A percentile compares a stretch with the other conserved stretches of the same genome.
phyloP scores from a whole-genome alignment of 208 protist genomes.

The Naegleria fowleri region DNA sequence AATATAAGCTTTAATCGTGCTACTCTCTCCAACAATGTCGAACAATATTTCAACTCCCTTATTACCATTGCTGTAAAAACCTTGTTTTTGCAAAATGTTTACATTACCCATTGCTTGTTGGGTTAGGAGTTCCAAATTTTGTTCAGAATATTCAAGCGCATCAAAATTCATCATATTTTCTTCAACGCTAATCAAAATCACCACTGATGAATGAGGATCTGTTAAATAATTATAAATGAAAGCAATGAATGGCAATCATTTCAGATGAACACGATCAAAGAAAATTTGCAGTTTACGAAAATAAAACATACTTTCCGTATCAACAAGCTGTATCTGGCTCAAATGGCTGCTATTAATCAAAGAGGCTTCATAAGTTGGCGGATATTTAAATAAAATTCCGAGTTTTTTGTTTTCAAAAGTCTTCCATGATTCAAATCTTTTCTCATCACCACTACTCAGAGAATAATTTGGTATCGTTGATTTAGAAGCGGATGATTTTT shows the following conservation, averaged over 20 bases:
- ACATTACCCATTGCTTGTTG: neutral
- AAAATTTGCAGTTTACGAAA: too few relatives aligned
- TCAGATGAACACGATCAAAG: too few relatives aligned
- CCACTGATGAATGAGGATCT: neutral
- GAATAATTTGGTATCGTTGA: too few relatives aligned
- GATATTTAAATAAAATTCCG: constrained; percentile 5
- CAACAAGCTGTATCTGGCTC: neutral
- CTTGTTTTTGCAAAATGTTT: neutral
- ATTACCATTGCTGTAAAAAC: neutral
- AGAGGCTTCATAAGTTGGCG: neutral
- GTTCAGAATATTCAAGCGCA: neutral
- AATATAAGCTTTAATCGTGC: neutral
- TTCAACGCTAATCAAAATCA: neutral
- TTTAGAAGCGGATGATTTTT: neutral
- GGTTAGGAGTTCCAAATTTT: neutral
- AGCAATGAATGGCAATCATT: too few relatives aligned
- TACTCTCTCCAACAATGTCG: neutral
- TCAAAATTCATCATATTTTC: neutral
- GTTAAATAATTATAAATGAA: too few relatives aligned
- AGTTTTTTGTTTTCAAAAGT: neutral
- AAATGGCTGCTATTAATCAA: neutral
- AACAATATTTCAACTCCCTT: neutral
- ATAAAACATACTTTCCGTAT: neutral
- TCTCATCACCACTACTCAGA: neutral
- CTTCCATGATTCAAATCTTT: neutral